phyloP scores from a whole-genome alignment of 805 yeast genomes.

The Wickerhamiella azymoides region DNA sequence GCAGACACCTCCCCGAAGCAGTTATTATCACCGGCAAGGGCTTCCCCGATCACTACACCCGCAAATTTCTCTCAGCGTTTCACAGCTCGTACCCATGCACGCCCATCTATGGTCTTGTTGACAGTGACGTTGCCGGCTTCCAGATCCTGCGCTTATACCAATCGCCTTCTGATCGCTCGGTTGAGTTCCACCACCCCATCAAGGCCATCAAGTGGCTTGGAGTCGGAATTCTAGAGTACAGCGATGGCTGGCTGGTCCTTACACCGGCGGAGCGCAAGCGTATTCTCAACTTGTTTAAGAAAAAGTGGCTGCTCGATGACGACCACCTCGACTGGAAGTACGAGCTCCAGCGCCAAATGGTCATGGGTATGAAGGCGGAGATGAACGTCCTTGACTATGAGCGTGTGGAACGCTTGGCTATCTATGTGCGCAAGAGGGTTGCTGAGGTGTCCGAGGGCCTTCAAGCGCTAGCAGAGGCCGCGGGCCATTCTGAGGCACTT shows the following conservation, averaged over 20 bases:
- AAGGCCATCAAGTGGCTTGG: constrained; percentile 27
- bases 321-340: constrained; percentile 21
- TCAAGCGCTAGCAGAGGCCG: no score
- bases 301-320: constrained; percentile 17
- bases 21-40: constrained; percentile 49
- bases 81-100: constrained; percentile 21
- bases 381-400: constrained; percentile 32
- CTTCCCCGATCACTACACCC: constrained; percentile 46
- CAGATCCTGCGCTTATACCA: constrained; percentile 33
- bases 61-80: constrained; percentile 28
- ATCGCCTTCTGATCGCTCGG: constrained; percentile 13
- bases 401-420: constrained; percentile 12
- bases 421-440: constrained; percentile 13
- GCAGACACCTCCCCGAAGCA: constrained; percentile 16
- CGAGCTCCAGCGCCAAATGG: constrained; percentile 42
- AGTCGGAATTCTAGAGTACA: constrained; percentile 30
- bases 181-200: constrained; percentile 10
- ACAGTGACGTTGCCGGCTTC: constrained; percentile 53
- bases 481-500: no score
- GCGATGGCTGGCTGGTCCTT: constrained; percentile 22
- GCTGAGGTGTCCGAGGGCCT: neutral
- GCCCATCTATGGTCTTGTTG: constrained; percentile 38
- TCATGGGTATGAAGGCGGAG: constrained; percentile 41
- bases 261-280: constrained; percentile 24
- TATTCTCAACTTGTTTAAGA: constrained; percentile 23